phyloP scores from a whole-genome alignment of 495 filamentous ascomycete species.

The Xylaria cubensis region DNA sequence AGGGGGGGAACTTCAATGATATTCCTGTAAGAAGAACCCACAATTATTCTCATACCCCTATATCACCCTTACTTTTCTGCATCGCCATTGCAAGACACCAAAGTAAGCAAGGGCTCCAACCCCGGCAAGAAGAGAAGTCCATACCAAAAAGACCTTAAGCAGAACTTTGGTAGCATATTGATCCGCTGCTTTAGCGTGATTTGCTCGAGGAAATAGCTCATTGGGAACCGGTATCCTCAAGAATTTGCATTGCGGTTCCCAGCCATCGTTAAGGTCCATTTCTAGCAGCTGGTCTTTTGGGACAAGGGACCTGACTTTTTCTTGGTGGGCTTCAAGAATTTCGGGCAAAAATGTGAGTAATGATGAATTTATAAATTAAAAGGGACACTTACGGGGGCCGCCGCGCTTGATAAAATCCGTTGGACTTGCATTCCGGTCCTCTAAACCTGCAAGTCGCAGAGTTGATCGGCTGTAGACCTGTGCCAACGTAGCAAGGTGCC shows the following conservation, averaged over 20 bases:
- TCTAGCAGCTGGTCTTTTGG: conserved; percentile 30
- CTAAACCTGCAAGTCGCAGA: conserved; percentile 32
- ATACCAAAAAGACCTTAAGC: not conserved
- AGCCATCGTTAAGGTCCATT: conserved; percentile 39
- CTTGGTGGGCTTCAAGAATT: conserved; percentile 1
- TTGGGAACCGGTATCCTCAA: conserved; percentile 37
- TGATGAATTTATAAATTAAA: not conserved
- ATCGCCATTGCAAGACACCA: not conserved
- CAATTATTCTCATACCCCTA: not conserved
- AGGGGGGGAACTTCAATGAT: no score
- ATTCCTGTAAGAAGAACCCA: no score
- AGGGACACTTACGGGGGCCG: conserved; percentile 32
- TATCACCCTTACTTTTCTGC: not conserved
- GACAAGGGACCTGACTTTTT: conserved; percentile 26
- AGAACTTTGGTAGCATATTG: not conserved
- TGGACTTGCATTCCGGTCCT: conserved; percentile 22
- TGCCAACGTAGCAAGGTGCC: conserved; percentile 34
- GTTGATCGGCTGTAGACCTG: conserved; percentile 36
- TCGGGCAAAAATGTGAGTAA: not conserved
- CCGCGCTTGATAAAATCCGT: conserved; percentile 31
- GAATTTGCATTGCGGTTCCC: conserved; percentile 43
- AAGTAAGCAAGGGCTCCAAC: not conserved
- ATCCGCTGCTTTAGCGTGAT: conserved; percentile 32
- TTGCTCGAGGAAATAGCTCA: conserved; percentile 35
- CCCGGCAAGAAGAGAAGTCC: not conserved